Evolutionary conservation across 2,329 filamentous ascomycete species (phyloP).

Genomic region (Alternaria longipes): DNA sequence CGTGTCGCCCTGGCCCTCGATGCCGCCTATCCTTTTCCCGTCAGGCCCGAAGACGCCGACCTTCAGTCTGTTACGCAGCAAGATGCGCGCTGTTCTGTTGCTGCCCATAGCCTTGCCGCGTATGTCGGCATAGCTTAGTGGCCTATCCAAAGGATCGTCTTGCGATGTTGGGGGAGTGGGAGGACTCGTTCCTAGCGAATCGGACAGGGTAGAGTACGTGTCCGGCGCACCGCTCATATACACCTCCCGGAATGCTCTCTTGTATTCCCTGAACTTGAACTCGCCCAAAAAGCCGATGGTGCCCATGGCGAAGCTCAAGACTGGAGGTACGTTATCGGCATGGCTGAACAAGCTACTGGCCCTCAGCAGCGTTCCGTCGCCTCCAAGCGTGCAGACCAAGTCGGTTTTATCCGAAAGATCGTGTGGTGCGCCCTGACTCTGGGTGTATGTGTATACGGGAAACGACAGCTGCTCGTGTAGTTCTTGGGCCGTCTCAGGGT

Average conservation of each 20-base stretch:
- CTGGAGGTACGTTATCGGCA: slow-evolving; percentile 81
- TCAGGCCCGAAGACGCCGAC: slow-evolving; percentile 82
- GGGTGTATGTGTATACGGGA: slow-evolving; percentile 61
- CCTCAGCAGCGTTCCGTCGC: slow-evolving; percentile 89
- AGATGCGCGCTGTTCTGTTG: slow-evolving; percentile 77
- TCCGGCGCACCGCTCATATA: slow-evolving; percentile 79
- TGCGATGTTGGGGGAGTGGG: slow-evolving; percentile 75
- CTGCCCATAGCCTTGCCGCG: slow-evolving; percentile 83
- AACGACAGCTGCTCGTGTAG: slow-evolving; percentile 76
- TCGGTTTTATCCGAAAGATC: slow-evolving; percentile 80
- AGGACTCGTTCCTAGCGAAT: slow-evolving; percentile 73
- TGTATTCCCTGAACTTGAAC: slow-evolving; percentile 95
- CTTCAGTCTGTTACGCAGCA: slow-evolving; percentile 86
- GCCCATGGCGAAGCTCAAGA: slow-evolving; percentile 96
- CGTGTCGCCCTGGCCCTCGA: slow-evolving; percentile 52
- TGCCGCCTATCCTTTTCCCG: slow-evolving; percentile 60
- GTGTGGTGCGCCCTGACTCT: slow-evolving; percentile 47
- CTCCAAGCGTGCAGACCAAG: slow-evolving; percentile 87
- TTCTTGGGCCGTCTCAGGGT: slow-evolving; percentile 75
- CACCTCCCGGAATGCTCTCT: slow-evolving; percentile 88
- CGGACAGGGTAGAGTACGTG: slow-evolving; percentile 67
- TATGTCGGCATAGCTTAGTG: slow-evolving; percentile 71
- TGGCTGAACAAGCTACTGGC: slow-evolving; percentile 88
- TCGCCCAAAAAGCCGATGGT: slow-evolving; percentile 94
- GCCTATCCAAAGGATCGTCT: slow-evolving; percentile 46